Base-by-base conservation (phyloP, 129 eudicot genomes). In the Lactuca sativa region DNA sequence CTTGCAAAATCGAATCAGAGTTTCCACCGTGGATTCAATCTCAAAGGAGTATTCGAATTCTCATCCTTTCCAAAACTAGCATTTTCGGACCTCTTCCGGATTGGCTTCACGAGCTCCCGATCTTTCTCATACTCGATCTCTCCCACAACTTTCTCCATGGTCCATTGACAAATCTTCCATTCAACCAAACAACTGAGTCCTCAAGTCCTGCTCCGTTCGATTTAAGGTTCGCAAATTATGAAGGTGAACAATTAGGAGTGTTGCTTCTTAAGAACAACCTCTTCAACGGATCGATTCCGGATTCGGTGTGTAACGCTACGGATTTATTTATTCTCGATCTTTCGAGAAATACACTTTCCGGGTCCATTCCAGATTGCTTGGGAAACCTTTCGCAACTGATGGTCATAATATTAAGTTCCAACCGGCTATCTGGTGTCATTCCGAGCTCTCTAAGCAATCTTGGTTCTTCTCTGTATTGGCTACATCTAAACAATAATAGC, bases 1-100 rank as follows among this genome's bases (percentile, higher is more conserved):
- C 77, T 17, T 75, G 77, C 61, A 62, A 66, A 48, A 33, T 83
- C 10, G 74, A 54, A 9, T 62, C 84, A 10, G 65, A 67, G 7
- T 75, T 83, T 41, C 87, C 82, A 17, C 53, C 9, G 5, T 83
- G 84, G 84, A 70, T 79, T 17, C 74, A 18, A 72, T 72, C 82
- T 44, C 87, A 83, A 67, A 67, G 6, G 3, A 31, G 18, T 58
- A 62, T 74, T 1, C 66, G 43, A 4, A 60, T 30, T 0, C 37
- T 82, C 32, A 62, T 59, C 16, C 72, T 82, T n/a, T 52, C 77
- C 2, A 69, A 63, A 47, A 44, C 78, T 11, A 69, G 83, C 62
- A 56, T 82, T 41, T 70, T 40, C 30, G 83, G 76, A 56, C 78
- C 67, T 6, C 66, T 75, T 33, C 86, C 83, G 53, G 38, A 59